phyloP scores from a whole-genome alignment of 331 rosid genomes.

The Cydonia oblonga region DNA sequence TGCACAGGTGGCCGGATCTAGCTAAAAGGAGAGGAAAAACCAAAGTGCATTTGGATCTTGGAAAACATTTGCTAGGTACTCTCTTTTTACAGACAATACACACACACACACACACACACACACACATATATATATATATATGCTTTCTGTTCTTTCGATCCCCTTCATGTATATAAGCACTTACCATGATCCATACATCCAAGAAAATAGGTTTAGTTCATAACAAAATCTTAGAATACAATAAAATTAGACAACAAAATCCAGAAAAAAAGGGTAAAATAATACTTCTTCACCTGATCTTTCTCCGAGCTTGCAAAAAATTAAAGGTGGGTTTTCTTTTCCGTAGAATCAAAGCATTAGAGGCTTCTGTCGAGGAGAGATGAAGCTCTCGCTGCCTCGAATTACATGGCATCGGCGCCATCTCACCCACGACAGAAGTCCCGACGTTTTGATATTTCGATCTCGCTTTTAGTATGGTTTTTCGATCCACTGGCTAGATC shows the following conservation, averaged over 20 bases:
- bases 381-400: not conserved
- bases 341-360: not conserved
- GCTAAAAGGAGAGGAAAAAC: not conserved
- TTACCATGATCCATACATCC: not conserved
- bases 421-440: slow-evolving; percentile 14
- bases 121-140: too few species aligned
- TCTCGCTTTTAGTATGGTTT: not conserved
- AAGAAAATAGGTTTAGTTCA: not conserved
- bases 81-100: too few species aligned
- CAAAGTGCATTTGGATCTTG: not conserved
- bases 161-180: not conserved
- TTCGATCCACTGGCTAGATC: not conserved
- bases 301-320: not conserved
- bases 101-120: not conserved
- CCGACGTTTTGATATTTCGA: not conserved
- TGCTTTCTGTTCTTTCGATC: not conserved
- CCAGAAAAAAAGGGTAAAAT: not conserved
- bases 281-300: not conserved
- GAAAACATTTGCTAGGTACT: not conserved
- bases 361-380: slow-evolving; percentile 19
- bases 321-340: not conserved
- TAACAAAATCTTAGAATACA: too few species aligned
- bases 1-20: not conserved
- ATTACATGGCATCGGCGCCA: not conserved
- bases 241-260: not conserved